These are phyloP conservation scores for Endoconidiophora polonica DNA, from an alignment of 2,329 filamentous ascomycete species.

Conservation along the genomic window DNA sequence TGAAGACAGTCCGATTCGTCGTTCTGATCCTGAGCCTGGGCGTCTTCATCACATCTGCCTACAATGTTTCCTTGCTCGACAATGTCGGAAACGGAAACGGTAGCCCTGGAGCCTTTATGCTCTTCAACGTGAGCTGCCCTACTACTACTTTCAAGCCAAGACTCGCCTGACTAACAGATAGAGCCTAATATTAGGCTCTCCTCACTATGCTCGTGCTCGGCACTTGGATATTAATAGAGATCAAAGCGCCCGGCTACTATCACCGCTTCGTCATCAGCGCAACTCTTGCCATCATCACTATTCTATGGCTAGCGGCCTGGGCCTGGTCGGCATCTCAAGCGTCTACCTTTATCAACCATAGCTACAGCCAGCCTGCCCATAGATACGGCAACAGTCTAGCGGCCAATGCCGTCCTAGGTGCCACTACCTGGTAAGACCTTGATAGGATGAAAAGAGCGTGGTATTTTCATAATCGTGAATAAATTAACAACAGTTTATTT, in stretches of 20 bases:
- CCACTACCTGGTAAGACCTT: slow-evolving; percentile 23
- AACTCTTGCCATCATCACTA: slow-evolving; percentile 21
- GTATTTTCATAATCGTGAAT: no score
- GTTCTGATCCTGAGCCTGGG: slow-evolving; percentile 25
- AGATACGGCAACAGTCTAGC: slow-evolving; percentile 20
- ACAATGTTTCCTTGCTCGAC: slow-evolving; percentile 23
- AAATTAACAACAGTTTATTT: neutral
- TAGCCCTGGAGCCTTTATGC: slow-evolving; percentile 26
- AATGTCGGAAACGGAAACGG: slow-evolving; percentile 15
- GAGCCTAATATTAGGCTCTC: slow-evolving; percentile 20
- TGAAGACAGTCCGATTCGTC: slow-evolving; percentile 23
- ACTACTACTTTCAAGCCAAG: neutral
- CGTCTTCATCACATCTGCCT: slow-evolving; percentile 25
- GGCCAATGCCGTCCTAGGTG: slow-evolving; percentile 26
- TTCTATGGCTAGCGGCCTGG: slow-evolving; percentile 30
- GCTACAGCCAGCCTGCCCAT: slow-evolving; percentile 12
- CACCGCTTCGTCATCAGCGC: slow-evolving; percentile 23
- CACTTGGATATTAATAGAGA: slow-evolving; percentile 22
- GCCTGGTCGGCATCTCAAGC: slow-evolving; percentile 26
- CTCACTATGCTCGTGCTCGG: slow-evolving; percentile 27
- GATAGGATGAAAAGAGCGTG: no score
- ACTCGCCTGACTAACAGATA: slow-evolving; percentile 7
- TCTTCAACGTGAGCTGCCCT: slow-evolving; percentile 27
- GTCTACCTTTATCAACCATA: slow-evolving; percentile 15
- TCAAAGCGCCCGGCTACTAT: slow-evolving; percentile 22